Base-by-base conservation (phyloP, 768 basidiomycete species). In the Amanita rubescens region DNA sequence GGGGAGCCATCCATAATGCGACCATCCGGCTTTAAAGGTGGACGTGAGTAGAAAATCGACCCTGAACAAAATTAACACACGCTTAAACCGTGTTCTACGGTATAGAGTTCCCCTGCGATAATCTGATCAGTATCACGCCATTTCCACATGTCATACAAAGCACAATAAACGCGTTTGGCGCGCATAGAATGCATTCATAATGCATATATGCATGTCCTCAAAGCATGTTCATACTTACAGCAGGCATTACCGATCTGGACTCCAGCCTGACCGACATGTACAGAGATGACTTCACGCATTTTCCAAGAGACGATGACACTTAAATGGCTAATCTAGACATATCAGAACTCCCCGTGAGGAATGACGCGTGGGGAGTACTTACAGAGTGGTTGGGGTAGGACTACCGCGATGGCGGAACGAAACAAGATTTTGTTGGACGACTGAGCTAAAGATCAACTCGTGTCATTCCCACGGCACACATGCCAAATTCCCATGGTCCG, bases 251-350 rank as follows among this genome's bases (percentile, higher is more conserved):
- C 94, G 65, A 93, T 90, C 78, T 93, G 90, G 63, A 90, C 87
- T 84, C 93, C 94, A 67, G 95, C 96, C 78, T 99, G 96, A 66
- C 95, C 95, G 69, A 98, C 94, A 75, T 97, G 93, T 68, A 97
- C 80, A 62, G 92, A 95, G 78, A 96, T 95, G 72, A 97, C 94
- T 87, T 91, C 89, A 79, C 89, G 87, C 89, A 91, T 91, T 55
- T 54, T 42, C n/a, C 32, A 49, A 49, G 30, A 42, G 35, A 45
- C 45, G 47, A 34, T 30, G 48, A 52, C 20, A 44, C 32, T 30
- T 38, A 30, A 42, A 35, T 57, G 54, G 17, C 20, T 25, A 44
- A 41, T 12, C 32, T 25, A 37, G 41, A 22, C 17, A 46, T 15
- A 19, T 17, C 33, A 46, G 25, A 11, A 27, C 14, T 25, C 12